Percentiles rank a stretch among this genome's conserved stretches.
Conservation (phyloP, 371 early-diverging fungal genomes). For the Mortierella sp. region DNA sequence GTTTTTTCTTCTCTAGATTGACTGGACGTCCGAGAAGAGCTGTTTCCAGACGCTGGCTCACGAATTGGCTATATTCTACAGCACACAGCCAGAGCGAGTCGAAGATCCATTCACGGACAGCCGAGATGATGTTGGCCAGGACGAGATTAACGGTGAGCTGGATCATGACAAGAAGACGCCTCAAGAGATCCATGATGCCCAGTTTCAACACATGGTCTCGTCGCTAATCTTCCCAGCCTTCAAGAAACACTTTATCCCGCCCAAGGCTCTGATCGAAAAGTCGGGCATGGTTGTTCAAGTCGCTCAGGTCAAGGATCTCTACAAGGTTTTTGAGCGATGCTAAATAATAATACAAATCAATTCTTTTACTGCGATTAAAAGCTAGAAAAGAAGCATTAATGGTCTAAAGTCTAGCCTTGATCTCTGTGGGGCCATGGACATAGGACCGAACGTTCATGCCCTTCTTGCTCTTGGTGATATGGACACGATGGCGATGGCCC, state of each 20-base stretch:
- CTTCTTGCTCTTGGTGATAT: slow-evolving; percentile 46
- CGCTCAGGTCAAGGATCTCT: slow-evolving; percentile 90
- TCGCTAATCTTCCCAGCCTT: slow-evolving; percentile 82
- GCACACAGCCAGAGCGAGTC: slow-evolving; percentile 71
- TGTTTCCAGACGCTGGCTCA: slow-evolving; percentile 83
- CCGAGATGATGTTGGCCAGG: slow-evolving; percentile 19
- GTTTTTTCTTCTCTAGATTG: slow-evolving; percentile 63
- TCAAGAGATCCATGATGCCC: slow-evolving; percentile 39
- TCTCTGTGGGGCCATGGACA: slow-evolving; percentile 33
- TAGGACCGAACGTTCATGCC: slow-evolving; percentile 50
- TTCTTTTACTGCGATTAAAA: neutral
- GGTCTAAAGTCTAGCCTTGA: slow-evolving; percentile 51
- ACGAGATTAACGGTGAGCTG: slow-evolving; percentile 23
- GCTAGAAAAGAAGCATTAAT: neutral
- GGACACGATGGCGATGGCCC: slow-evolving; percentile 40
- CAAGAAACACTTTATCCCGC: slow-evolving; percentile 76
- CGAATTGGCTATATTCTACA: slow-evolving; percentile 86
- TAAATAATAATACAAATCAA: slow-evolving; percentile 43
- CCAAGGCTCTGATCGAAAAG: slow-evolving; percentile 65
- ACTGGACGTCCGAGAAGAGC: slow-evolving; percentile 86
- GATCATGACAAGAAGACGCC: slow-evolving; percentile 35
- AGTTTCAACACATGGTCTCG: slow-evolving; percentile 48
- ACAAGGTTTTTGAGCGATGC: slow-evolving; percentile 94
- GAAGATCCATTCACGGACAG: slow-evolving; percentile 20
- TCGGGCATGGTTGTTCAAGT: slow-evolving; percentile 75